phyloP scores from a whole-genome alignment of 768 basidiomycete genomes.

The Melanogaster broomeanus region DNA sequence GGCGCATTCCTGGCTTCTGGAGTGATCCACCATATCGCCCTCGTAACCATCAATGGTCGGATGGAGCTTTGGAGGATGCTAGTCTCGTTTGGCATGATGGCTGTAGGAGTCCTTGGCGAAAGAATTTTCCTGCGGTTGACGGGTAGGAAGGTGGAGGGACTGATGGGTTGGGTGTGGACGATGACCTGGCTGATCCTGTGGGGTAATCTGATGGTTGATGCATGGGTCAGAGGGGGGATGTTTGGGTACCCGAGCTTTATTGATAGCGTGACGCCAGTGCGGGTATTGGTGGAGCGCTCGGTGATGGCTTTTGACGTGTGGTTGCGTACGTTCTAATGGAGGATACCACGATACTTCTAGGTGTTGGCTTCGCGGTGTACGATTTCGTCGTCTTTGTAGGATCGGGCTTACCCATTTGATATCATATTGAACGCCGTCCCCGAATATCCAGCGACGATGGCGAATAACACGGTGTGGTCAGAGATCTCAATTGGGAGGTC shows the following conservation, averaged over 20 bases:
- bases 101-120: conserved; percentile 51
- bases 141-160: conserved; percentile 30
- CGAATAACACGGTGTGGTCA: too few relatives aligned
- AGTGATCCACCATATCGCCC: conserved; percentile 51
- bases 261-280: conserved; percentile 7
- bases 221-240: conserved; percentile 13
- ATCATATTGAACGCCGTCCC: too few relatives aligned
- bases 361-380: background rate
- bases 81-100: conserved; percentile 58
- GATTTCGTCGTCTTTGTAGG: background rate
- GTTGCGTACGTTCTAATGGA: conserved; percentile 5
- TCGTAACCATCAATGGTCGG: conserved; percentile 51
- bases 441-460: too few relatives aligned
- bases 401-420: background rate
- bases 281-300: conserved; percentile 7
- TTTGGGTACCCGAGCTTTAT: conserved; percentile 7
- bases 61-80: conserved; percentile 43
- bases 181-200: conserved; percentile 27
- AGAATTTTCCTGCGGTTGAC: conserved; percentile 20
- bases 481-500: too few relatives aligned
- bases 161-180: conserved; percentile 37
- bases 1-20: conserved; percentile 61
- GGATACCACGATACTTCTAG: background rate
- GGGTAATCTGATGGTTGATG: conserved; percentile 26
- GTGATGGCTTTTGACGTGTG: conserved; percentile 13